phyloP scores from a whole-genome alignment of 148 eudicot genomes.

The Amaranthus cruentus region DNA sequence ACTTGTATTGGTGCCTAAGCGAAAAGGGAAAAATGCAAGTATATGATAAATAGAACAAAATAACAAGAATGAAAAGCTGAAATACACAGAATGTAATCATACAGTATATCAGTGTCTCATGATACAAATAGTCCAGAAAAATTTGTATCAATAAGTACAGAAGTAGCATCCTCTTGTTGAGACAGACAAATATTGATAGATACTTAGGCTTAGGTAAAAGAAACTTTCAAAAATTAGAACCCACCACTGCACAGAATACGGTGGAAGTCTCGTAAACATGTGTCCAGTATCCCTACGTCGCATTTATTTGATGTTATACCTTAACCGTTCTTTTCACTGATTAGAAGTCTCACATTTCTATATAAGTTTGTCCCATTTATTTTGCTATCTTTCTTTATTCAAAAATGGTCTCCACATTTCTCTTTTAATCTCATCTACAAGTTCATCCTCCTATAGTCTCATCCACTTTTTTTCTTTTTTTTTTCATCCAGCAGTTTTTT shows the following conservation, averaged over 20 bases:
- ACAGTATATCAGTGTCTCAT: neutral
- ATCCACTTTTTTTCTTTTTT: too few species aligned
- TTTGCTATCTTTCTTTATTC: too few species aligned
- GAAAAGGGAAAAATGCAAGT: conserved; percentile 5
- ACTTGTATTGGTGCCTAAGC: conserved; percentile 77
- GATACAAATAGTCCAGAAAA: neutral
- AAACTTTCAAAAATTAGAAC: neutral
- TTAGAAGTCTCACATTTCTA: too few species aligned
- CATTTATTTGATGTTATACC: too few species aligned
- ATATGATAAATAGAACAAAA: neutral
- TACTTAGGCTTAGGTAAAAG: neutral
- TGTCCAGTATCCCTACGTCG: too few species aligned
- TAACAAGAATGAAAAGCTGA: neutral
- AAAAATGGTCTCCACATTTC: too few species aligned
- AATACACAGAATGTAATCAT: neutral
- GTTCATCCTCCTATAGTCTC: too few species aligned
- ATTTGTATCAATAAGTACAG: neutral
- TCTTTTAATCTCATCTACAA: too few species aligned
- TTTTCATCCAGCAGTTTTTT: too few species aligned
- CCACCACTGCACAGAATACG: conserved; percentile 1
- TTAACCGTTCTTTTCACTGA: too few species aligned
- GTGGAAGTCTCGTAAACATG: neutral
- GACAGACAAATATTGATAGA: neutral
- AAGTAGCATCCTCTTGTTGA: neutral
- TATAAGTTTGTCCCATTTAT: too few species aligned